phyloP scores from a whole-genome alignment of 208 protist genomes.

The Acanthamoeba castellanii region DNA sequence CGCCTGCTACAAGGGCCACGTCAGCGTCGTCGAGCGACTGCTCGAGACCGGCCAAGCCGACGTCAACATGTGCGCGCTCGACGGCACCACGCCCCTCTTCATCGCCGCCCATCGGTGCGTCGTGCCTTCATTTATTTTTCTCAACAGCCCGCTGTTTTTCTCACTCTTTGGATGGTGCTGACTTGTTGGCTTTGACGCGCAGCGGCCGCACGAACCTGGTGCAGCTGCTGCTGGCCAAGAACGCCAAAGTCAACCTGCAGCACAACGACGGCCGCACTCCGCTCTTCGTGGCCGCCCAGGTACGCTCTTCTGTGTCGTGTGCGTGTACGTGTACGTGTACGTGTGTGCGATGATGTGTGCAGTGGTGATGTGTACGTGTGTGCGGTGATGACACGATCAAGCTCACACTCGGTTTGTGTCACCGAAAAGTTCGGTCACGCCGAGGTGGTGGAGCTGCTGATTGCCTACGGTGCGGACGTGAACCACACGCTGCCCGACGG shows the following conservation, averaged over 20 bases:
- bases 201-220: constrained; percentile 53
- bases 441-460: constrained; percentile 51
- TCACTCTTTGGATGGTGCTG: not conserved
- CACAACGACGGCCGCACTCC: constrained; percentile 63
- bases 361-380: no score
- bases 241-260: constrained; percentile 32
- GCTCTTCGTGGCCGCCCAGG: constrained; percentile 64
- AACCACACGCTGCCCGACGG: constrained; percentile 55
- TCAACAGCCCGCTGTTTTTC: not conserved
- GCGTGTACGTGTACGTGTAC: no score
- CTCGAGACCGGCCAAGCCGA: not conserved
- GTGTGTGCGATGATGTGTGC: not conserved
- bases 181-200: not conserved
- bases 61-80: constrained; percentile 31
- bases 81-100: constrained; percentile 53
- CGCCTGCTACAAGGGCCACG: constrained; percentile 63
- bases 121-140: not conserved
- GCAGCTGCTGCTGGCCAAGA: constrained; percentile 44
- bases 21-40: not conserved
- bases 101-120: constrained; percentile 22
- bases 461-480: constrained; percentile 48
- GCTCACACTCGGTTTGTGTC: not conserved
- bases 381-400: not conserved
- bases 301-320: not conserved
- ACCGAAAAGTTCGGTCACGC: constrained; percentile 18